Evolutionary conservation across 2,329 filamentous ascomycete genomes (phyloP).

Genomic region (Lasiodiplodia hormozganensis): DNA sequence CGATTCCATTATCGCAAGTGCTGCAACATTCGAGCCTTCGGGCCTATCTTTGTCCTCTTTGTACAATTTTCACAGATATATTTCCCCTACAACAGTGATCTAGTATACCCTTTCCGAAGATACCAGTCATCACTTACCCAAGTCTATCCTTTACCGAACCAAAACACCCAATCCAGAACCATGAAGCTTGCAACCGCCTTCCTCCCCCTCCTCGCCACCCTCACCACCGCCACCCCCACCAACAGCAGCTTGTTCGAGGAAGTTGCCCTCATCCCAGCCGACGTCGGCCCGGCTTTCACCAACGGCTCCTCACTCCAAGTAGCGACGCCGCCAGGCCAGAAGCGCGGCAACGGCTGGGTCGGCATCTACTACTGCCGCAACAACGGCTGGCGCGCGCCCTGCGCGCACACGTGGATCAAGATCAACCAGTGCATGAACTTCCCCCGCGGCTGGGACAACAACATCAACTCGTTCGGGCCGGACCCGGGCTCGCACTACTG

Average conservation of each 20-base stretch:
- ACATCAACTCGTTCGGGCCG: slow-evolving; percentile 2
- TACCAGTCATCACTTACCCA: background rate
- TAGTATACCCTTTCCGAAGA: background rate
- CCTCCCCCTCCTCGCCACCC: background rate
- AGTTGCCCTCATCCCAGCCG: background rate
- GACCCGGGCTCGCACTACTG: slow-evolving; percentile 8
- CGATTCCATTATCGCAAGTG: background rate
- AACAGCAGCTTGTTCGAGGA: background rate
- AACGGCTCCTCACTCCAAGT: no score
- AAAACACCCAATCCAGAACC: background rate
- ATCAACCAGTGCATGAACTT: slow-evolving; percentile 15
- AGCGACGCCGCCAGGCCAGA: background rate
- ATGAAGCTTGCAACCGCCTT: background rate
- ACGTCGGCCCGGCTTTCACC: background rate
- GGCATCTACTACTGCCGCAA: slow-evolving; percentile 15
- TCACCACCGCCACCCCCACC: background rate
- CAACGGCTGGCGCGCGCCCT: background rate
- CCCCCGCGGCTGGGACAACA: background rate
- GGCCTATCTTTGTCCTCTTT: background rate
- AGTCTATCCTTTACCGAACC: background rate
- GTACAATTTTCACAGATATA: background rate
- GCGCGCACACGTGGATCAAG: background rate
- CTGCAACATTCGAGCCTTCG: background rate
- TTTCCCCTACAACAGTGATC: background rate
- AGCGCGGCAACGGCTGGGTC: background rate